Evolutionary conservation across 169 alveolate species (phyloP).

Genomic region (Amoebophrya sp.): DNA sequence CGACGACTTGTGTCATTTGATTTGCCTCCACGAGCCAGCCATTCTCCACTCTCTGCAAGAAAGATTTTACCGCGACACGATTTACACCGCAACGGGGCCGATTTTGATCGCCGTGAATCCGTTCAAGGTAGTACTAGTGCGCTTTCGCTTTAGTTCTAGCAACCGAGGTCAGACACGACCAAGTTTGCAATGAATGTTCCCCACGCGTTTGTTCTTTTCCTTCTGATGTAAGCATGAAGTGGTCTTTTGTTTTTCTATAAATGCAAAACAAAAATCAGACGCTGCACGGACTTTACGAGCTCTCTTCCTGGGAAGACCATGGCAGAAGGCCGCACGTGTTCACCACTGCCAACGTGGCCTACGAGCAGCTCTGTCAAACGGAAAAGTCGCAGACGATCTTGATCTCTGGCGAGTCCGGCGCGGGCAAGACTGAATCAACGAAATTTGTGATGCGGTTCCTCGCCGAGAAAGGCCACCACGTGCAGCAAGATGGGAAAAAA

Average conservation of each 20-base stretch:
- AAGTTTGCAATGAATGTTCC: too few species aligned
- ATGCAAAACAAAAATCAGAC: too few species aligned
- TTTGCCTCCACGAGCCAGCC: conserved; percentile 83
- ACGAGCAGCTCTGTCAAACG: conserved; percentile 59
- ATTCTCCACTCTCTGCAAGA: conserved; percentile 78
- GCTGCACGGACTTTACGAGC: background rate
- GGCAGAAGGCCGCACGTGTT: conserved; percentile 87
- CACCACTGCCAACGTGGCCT: conserved; percentile 86
- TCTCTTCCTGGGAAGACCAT: background rate
- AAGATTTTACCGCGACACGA: conserved; percentile 76
- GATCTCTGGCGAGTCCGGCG: conserved; percentile 92
- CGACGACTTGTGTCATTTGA: conserved; percentile 67
- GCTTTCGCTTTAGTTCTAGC: conserved; percentile 57
- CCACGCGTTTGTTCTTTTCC: too few species aligned
- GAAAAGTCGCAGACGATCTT: conserved; percentile 65
- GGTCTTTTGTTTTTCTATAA: too few species aligned
- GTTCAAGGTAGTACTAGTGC: conserved; percentile 62
- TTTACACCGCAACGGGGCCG: conserved; percentile 91
- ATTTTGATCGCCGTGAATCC: conserved; percentile 95
- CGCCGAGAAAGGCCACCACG: conserved; percentile 53
- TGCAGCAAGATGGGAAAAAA: too few species aligned
- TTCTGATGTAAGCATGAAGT: too few species aligned
- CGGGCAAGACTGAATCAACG: conserved; percentile 98
- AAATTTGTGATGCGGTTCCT: conserved; percentile 87
- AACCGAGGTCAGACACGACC: too few species aligned